Evolutionary conservation across 345 rosid species (phyloP), one percentile per base, ranked within the genome.

Genomic region (Eutrema heterophyllum): DNA sequence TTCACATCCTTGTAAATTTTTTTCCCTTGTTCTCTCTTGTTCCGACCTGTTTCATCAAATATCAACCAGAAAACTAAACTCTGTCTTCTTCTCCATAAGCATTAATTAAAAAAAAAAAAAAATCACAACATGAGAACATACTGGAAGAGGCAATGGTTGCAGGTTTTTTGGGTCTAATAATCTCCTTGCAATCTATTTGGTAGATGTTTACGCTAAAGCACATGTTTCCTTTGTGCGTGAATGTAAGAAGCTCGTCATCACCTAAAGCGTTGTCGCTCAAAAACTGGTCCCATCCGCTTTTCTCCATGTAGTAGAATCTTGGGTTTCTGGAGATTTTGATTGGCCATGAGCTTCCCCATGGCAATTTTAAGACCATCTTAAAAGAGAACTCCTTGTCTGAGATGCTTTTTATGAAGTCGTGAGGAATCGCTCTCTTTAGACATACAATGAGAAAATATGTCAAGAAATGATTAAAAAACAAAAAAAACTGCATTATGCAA

Each of bases 301-400:
- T 50, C 56, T 77, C 72, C 80, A 77, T 77, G 55, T 49, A 77
- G 41, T 57, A 64, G 16, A 48, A 71, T 2, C 6, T 16, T 41
- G 8, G 7, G 61, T 48, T 40, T 7, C 11, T 71, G 13, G 30
- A 64, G 40, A 77, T 39, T 26, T 35, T 49, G 53, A 77, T 51
- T 11, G 1, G 0, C 76, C 80, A 71, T 65, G 72, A 77, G 38
- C 66, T 71, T 56, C 72, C 72, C 72, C 80, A 71, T 58, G 67
- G 9, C 36, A 58, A 1, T 4, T 50, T 41, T 16, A 77, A 65
- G 12, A 77, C 57, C 68, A 77, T 71, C 49, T 58, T 50, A 40
- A 7, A 9, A 0, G 56, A 15, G 0, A 51, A 21, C 1, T 57
- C 67, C 14, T 39, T 40, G 5, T 51, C 30, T 6, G 67, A 18